Base-by-base conservation (phyloP, 257 asterid species). In the Nicotiana paniculata region DNA sequence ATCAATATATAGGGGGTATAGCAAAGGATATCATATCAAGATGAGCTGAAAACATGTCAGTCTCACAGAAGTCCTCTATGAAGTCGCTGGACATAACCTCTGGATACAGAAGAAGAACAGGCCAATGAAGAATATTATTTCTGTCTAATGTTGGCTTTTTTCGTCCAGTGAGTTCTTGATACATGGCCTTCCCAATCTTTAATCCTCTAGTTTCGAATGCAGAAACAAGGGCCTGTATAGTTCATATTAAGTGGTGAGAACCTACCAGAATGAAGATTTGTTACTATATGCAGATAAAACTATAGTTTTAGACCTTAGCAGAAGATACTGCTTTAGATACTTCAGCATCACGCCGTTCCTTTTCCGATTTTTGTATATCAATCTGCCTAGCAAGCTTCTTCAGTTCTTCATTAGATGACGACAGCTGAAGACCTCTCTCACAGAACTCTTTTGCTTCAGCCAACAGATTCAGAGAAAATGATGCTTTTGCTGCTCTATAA, bases 1-100 rank as follows among this genome's bases (percentile, higher is more conserved):
- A 51, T 51, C 79, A 24, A 74, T 74, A 74, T 24, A 24, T 24
- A 62, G n/a, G 10, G 2, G 43, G 70, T 64, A 64, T 4, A 55
- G 37, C 65, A 78, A 88, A 95, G 97, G 98, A 96, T 96, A 96
- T 96, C 91, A 91, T 90, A 84, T 96, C 98, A 17, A 96, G 93
- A 90, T 96, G 98, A 75, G 70, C 86, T 7, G 90, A 88, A 79
- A 94, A 89, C 91, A 86, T 91, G 87, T 96, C 97, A 39, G 90
- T 90, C 93, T 94, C 98, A 77, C 97, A 96, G 84, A 96, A 91
- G 84, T 94, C 97, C 93, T 96, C 98, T 67, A 96, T 90, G 79
- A 94, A 70, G 85, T 96, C 97, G 77, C 98, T 92, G 87, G 97
- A 96, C 99, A 93, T 93, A 80, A 90, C 93, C 88, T 96, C 98